Conservation (phyloP, 352 stramenopile genomes). For the Stramenopiles sp. region DNA sequence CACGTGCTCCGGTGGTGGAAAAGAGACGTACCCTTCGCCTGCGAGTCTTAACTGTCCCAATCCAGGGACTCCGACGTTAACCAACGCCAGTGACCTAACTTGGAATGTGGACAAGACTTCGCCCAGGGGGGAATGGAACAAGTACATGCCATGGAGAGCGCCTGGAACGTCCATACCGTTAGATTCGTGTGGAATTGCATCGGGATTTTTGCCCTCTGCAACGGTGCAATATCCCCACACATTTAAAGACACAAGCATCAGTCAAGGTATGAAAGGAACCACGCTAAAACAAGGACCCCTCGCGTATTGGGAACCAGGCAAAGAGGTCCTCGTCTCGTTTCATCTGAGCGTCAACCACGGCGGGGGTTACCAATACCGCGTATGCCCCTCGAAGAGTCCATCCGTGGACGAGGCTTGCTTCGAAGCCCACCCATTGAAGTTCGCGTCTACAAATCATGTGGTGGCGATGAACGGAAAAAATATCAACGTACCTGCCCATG, state of each 20-base stretch:
- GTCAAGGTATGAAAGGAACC: neutral
- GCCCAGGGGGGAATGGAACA: neutral
- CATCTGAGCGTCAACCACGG: neutral
- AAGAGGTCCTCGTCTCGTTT: neutral
- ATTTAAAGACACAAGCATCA: neutral
- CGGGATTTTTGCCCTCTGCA: neutral
- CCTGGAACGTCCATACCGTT: neutral
- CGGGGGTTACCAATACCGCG: neutral
- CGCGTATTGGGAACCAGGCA: neutral
- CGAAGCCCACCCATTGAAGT: neutral
- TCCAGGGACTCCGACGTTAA: neutral
- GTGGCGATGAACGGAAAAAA: neutral
- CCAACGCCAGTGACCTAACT: neutral
- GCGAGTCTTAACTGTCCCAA: neutral
- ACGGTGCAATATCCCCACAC: neutral
- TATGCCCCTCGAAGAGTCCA: neutral
- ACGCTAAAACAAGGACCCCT: neutral
- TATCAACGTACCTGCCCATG: neutral
- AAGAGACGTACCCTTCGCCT: neutral
- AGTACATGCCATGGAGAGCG: neutral
- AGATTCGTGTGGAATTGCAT: neutral
- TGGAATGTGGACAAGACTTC: neutral
- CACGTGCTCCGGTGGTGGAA: neutral
- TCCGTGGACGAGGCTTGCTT: neutral
- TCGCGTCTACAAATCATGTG: neutral